Evolutionary conservation across 371 early-diverging fungal genomes (phyloP).

Genomic region (Lichtheimia hyalospora): DNA sequence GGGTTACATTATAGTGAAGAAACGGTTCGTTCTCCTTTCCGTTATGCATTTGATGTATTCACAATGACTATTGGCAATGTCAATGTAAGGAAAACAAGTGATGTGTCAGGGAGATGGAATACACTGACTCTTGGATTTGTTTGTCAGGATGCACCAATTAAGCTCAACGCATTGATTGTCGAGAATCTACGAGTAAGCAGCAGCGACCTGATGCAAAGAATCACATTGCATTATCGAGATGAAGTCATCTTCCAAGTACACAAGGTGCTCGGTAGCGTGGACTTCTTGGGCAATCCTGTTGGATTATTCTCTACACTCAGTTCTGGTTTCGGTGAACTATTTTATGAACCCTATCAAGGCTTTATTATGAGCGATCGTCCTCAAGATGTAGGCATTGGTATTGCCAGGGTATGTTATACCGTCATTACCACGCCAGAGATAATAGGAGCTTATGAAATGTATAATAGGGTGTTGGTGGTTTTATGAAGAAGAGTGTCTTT

Average conservation of each 20-base stretch:
- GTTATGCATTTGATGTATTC: slow-evolving; percentile 71
- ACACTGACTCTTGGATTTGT: neutral
- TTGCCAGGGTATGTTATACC: slow-evolving; percentile 68
- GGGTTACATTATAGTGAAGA: slow-evolving; percentile 20
- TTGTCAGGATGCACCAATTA: slow-evolving; percentile 75
- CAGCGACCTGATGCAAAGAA: slow-evolving; percentile 37
- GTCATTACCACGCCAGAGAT: neutral
- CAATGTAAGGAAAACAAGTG: slow-evolving; percentile 47
- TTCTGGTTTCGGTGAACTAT: slow-evolving; percentile 85
- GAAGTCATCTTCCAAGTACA: slow-evolving; percentile 82
- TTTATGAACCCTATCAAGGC: slow-evolving; percentile 91
- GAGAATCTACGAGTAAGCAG: slow-evolving; percentile 75
- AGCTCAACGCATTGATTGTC: slow-evolving; percentile 79
- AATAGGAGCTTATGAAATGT: neutral
- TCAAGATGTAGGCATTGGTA: slow-evolving; percentile 84
- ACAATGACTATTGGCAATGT: slow-evolving; percentile 91
- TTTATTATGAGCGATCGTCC: slow-evolving; percentile 86
- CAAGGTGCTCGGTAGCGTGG: slow-evolving; percentile 86
- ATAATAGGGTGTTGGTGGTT: slow-evolving; percentile 48
- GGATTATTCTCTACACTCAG: slow-evolving; percentile 83
- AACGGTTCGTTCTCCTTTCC: slow-evolving; percentile 27
- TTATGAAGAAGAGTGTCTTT: slow-evolving; percentile 81
- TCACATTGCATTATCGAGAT: slow-evolving; percentile 68
- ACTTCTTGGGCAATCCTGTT: slow-evolving; percentile 90
- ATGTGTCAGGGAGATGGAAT: neutral